Conservation (phyloP, 169 alveolate genomes). For the Neospora caninum region DNA sequence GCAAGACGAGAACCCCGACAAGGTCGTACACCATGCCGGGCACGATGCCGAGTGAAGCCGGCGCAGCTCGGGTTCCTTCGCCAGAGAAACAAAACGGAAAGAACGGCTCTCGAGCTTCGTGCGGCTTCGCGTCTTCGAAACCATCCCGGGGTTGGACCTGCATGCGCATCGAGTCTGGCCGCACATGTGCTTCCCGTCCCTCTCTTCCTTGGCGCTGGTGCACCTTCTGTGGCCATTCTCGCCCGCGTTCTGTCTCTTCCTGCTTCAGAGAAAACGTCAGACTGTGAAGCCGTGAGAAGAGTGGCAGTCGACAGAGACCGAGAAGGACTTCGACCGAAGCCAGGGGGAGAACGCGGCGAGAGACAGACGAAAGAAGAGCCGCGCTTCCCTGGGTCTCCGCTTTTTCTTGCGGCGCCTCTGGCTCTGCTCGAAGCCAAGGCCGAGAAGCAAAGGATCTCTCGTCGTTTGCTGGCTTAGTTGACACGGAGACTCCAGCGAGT, state of each 20-base stretch:
- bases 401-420: not conserved
- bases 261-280: not conserved
- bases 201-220: no score
- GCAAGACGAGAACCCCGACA: not conserved
- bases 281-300: not conserved
- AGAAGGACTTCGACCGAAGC: not conserved
- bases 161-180: no score
- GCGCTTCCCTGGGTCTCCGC: not conserved
- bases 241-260: not conserved
- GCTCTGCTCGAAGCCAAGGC: no score
- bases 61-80: not conserved
- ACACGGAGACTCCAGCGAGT: no score
- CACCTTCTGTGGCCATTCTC: no score
- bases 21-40: constrained; percentile 3
- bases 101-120: no score
- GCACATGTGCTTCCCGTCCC: no score
- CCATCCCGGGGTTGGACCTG: no score
- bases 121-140: not conserved
- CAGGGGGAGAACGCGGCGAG: not conserved
- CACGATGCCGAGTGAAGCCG: not conserved
- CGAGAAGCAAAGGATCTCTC: no score
- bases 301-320: not conserved
- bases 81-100: no score
- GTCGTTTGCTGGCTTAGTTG: no score
- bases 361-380: no score